Conservation (phyloP, 1,284 basidiomycete species). For the Apiotrichum veenhuisii region DNA sequence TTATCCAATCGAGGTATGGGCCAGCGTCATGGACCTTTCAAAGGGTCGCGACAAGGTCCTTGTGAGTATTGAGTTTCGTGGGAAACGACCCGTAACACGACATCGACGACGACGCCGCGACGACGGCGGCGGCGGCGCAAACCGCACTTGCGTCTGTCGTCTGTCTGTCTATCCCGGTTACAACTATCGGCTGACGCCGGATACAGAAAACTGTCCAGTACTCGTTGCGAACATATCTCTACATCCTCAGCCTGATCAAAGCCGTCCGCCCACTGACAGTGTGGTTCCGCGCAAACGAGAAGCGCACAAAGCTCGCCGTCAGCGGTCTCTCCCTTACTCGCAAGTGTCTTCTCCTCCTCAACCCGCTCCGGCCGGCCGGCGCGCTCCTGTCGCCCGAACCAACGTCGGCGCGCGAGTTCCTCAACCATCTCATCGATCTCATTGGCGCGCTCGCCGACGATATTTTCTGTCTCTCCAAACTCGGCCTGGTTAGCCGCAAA, state of each 20-base stretch:
- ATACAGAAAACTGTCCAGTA: slow-evolving; percentile 45
- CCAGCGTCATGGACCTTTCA: slow-evolving; percentile 38
- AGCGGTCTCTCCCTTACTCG: slow-evolving; percentile 38
- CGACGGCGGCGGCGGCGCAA: too few relatives aligned
- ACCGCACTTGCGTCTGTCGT: too few relatives aligned
- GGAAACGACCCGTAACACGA: background rate
- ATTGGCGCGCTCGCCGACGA: slow-evolving; percentile 39
- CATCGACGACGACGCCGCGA: too few relatives aligned
- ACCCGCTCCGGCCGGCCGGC: slow-evolving; percentile 41
- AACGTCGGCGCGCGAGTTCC: slow-evolving; percentile 35
- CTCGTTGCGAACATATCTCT: slow-evolving; percentile 42
- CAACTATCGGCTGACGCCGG: slow-evolving; percentile 4
- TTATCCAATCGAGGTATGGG: slow-evolving; percentile 30
- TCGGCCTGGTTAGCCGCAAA: slow-evolving; percentile 32
- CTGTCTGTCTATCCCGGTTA: too few relatives aligned
- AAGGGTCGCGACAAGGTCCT: slow-evolving; percentile 46
- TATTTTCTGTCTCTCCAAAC: slow-evolving; percentile 35
- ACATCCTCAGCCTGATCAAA: slow-evolving; percentile 37
- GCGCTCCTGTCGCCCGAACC: slow-evolving; percentile 40
- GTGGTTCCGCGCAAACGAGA: slow-evolving; percentile 37
- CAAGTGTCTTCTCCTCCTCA: slow-evolving; percentile 46
- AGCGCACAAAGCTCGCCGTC: slow-evolving; percentile 31
- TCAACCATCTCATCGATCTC: slow-evolving; percentile 41
- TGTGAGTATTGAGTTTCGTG: slow-evolving; percentile 21
- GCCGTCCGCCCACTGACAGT: slow-evolving; percentile 32